phyloP scores from a whole-genome alignment of 495 filamentous ascomycete genomes.

The Evernia prunastri region DNA sequence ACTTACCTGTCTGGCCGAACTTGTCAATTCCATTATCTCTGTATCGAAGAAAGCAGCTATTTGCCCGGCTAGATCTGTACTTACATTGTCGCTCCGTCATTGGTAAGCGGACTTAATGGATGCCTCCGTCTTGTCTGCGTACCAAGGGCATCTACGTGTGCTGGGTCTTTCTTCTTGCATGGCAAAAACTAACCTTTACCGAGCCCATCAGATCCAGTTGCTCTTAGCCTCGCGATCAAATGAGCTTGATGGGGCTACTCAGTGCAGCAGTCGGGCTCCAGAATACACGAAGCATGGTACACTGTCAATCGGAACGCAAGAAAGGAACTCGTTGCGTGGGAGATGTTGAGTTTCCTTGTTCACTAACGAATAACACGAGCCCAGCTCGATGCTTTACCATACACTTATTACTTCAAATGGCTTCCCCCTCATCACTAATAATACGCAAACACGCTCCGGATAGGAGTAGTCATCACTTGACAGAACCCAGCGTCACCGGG shows the following conservation, averaged over 20 bases:
- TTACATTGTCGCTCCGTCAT: not conserved
- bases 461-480: no score
- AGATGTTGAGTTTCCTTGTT: no score
- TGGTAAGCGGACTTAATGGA: not conserved
- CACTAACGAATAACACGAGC: no score
- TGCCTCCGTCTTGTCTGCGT: not conserved
- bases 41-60: not conserved
- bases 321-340: no score
- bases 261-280: not conserved
- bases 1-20: not conserved
- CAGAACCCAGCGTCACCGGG: no score
- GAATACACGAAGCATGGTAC: not conserved
- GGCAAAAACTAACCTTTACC: not conserved
- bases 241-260: not conserved
- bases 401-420: no score
- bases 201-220: not conserved
- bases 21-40: not conserved
- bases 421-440: no score
- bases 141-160: not conserved
- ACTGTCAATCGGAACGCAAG: no score
- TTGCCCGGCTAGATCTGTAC: not conserved
- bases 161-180: not conserved
- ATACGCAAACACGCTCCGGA: no score
- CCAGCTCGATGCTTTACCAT: no score
- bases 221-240: not conserved